A percentile compares a stretch with the other conserved stretches of the same genome.
Evolutionary conservation across 306 rosid species (phyloP).

Genomic region (Hylodesmum podocarpum): DNA sequence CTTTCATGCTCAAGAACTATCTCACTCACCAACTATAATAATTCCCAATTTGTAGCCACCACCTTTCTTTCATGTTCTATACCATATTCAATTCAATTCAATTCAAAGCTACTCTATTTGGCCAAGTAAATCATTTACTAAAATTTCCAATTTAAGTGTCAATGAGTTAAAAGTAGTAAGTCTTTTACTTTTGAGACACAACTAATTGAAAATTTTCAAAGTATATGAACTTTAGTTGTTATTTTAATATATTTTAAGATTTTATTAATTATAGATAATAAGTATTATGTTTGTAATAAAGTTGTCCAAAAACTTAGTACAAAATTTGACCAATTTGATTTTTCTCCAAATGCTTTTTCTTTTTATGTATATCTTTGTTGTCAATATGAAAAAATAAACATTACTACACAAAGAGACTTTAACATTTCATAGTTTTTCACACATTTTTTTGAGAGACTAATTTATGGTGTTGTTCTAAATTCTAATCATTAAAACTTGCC

Average conservation of each 20-base stretch:
- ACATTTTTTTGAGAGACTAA: background rate
- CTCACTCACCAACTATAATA: background rate
- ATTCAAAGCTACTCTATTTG: background rate
- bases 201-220: background rate
- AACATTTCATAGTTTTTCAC: background rate
- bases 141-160: background rate
- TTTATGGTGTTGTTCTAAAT: background rate
- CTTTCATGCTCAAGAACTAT: conserved; percentile 18
- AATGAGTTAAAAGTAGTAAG: background rate
- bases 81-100: background rate
- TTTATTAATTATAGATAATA: background rate
- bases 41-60: background rate
- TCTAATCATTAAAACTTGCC: background rate
- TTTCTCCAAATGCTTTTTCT: background rate
- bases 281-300: background rate
- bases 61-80: background rate
- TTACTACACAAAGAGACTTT: background rate
- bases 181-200: background rate
- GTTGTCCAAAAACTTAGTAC: background rate
- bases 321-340: background rate
- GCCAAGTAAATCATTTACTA: background rate
- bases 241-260: background rate
- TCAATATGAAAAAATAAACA: background rate
- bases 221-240: background rate
- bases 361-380: background rate